Percentiles rank a stretch among this genome's conserved stretches.
These are phyloP conservation scores for Paracoccidioides lutzii DNA, from an alignment of 2,329 filamentous ascomycete genomes.

Conservation along the genomic window DNA sequence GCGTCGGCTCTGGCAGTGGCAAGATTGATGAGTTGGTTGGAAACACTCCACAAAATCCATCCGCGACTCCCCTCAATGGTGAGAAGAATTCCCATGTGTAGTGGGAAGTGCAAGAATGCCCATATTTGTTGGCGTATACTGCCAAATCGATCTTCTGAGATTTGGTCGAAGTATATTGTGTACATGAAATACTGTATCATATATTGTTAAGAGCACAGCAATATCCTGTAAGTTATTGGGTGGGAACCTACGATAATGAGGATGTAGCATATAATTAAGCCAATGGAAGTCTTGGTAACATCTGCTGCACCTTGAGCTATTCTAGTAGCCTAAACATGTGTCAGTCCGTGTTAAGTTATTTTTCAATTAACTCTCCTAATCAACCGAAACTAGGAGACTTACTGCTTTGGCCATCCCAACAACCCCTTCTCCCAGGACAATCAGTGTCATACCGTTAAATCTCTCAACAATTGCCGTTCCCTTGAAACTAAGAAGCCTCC, in stretches of 20 bases:
- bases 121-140: conserved; percentile 45
- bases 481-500: conserved; percentile 43
- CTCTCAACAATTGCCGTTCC: conserved; percentile 47
- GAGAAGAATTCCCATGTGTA: conserved; percentile 50
- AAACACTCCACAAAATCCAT: conserved; percentile 31
- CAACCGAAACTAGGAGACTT: neutral
- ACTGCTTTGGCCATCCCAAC: conserved; percentile 26
- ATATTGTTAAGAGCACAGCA: neutral
- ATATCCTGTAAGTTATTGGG: neutral
- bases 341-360: neutral
- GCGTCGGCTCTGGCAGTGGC: neutral
- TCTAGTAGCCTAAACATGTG: conserved; percentile 6
- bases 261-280: conserved; percentile 9
- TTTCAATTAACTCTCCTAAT: neutral
- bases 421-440: conserved; percentile 49
- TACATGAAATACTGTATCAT: conserved; percentile 41
- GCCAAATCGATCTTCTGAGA: conserved; percentile 35
- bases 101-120: conserved; percentile 44
- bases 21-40: conserved; percentile 20
- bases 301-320: conserved; percentile 7
- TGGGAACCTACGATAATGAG: conserved; percentile 8
- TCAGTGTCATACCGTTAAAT: conserved; percentile 45
- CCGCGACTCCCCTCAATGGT: conserved; percentile 48
- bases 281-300: conserved; percentile 7
- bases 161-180: conserved; percentile 47